These are phyloP conservation scores for Candida fluviatilis DNA, from an alignment of 805 yeast species.

Conservation along the genomic window DNA sequence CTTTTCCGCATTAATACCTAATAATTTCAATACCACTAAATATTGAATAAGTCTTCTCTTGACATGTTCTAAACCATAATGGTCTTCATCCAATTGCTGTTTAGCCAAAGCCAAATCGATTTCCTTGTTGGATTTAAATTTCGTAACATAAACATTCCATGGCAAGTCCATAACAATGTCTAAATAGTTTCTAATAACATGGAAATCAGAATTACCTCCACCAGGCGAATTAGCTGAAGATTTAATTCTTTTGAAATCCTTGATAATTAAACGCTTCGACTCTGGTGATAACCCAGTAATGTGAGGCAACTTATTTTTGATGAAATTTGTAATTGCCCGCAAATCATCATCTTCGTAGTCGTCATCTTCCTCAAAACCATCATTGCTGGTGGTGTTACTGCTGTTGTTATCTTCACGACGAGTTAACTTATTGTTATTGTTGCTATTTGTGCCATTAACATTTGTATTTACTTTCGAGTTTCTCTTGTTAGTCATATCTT, in stretches of 20 bases:
- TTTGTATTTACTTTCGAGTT: slow-evolving; percentile 4
- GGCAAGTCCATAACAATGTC: slow-evolving; percentile 66
- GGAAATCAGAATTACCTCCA: slow-evolving; percentile 54
- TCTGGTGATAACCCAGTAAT: slow-evolving; percentile 31
- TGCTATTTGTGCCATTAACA: neutral
- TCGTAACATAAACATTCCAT: slow-evolving; percentile 41
- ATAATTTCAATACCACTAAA: slow-evolving; percentile 68
- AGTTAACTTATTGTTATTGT: slow-evolving; percentile 12
- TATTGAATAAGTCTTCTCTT: slow-evolving; percentile 76
- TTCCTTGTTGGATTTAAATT: slow-evolving; percentile 34
- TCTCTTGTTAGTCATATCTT: slow-evolving; percentile 35
- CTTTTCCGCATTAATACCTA: slow-evolving; percentile 35
- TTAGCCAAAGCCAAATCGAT: slow-evolving; percentile 46
- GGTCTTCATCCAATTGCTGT: slow-evolving; percentile 37
- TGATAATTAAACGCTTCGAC: slow-evolving; percentile 35
- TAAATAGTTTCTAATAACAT: slow-evolving; percentile 59
- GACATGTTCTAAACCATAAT: slow-evolving; percentile 38
- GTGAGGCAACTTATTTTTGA: slow-evolving; percentile 32
- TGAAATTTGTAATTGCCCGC: slow-evolving; percentile 31
- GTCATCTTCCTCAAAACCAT: slow-evolving; percentile 25
- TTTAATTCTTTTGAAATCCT: slow-evolving; percentile 53
- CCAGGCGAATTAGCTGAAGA: slow-evolving; percentile 42
- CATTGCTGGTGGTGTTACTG: slow-evolving; percentile 7
- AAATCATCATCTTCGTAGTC: slow-evolving; percentile 45
- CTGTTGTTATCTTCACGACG: slow-evolving; percentile 11